Conservation (phyloP, 2,329 filamentous ascomycete species). For the Hypoxylon sp. region DNA sequence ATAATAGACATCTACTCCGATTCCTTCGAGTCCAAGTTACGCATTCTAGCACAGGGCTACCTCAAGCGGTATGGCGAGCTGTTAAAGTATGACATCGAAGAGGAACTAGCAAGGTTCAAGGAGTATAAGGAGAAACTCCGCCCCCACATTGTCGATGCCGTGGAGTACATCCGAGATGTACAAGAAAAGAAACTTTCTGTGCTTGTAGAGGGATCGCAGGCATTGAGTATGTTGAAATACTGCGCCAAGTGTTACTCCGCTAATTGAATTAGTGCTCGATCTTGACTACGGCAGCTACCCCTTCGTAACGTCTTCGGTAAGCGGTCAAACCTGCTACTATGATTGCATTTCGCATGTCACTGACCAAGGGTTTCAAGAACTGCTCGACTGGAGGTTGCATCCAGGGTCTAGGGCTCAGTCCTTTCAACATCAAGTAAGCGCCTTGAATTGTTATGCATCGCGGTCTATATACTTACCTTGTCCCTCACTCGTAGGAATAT, state of each 20-base stretch:
- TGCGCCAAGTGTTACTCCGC: neutral
- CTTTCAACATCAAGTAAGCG: slow-evolving; percentile 59
- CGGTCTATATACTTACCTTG: neutral
- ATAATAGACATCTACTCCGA: neutral
- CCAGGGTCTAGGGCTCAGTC: slow-evolving; percentile 61
- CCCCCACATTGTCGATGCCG: slow-evolving; percentile 74
- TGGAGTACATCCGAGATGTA: slow-evolving; percentile 71
- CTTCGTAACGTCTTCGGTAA: slow-evolving; percentile 65
- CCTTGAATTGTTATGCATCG: neutral
- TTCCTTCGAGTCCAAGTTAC: neutral
- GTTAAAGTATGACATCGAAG: slow-evolving; percentile 73
- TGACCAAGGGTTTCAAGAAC: slow-evolving; percentile 49
- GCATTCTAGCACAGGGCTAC: slow-evolving; percentile 54
- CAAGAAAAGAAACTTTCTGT: slow-evolving; percentile 70
- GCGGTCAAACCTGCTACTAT: slow-evolving; percentile 53
- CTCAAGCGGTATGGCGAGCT: slow-evolving; percentile 76
- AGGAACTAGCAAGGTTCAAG: slow-evolving; percentile 73
- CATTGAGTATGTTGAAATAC: slow-evolving; percentile 53
- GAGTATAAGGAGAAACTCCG: slow-evolving; percentile 68
- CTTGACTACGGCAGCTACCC: slow-evolving; percentile 64
- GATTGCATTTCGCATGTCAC: neutral
- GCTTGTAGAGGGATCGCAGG: slow-evolving; percentile 75
- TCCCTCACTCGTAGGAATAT: slow-evolving; percentile 39
- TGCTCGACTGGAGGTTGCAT: slow-evolving; percentile 55
- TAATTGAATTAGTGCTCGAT: slow-evolving; percentile 62